Evolutionary conservation across 2,329 filamentous ascomycete genomes (phyloP).

Genomic region (Fusarium penzigii): DNA sequence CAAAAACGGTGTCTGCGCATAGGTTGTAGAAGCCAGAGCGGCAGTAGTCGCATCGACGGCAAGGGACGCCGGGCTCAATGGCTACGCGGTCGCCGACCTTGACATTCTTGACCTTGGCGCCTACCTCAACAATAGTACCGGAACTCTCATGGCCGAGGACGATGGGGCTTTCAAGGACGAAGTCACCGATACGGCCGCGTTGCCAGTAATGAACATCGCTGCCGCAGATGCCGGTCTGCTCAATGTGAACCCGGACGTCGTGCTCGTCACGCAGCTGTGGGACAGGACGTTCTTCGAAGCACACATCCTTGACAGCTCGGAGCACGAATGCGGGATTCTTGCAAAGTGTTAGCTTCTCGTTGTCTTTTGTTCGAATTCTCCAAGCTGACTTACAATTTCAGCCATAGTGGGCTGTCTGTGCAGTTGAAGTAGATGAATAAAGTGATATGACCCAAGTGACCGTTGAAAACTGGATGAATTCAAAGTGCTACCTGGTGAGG

Average conservation of each 20-base stretch:
- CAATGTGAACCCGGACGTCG: slow-evolving; percentile 46
- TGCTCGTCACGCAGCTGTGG: slow-evolving; percentile 40
- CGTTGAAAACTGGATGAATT: too few relatives aligned
- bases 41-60: slow-evolving; percentile 45
- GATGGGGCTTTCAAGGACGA: slow-evolving; percentile 44
- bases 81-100: slow-evolving; percentile 47
- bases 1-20: slow-evolving; percentile 47
- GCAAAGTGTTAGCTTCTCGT: too few relatives aligned
- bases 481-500: too few relatives aligned
- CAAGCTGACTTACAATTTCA: slow-evolving; percentile 11
- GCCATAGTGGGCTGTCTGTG: slow-evolving; percentile 7
- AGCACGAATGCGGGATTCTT: slow-evolving; percentile 51
- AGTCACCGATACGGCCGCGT: slow-evolving; percentile 48
- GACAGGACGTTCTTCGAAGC: slow-evolving; percentile 44
- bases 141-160: slow-evolving; percentile 50
- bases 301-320: slow-evolving; percentile 43
- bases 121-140: slow-evolving; percentile 43
- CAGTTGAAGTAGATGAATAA: background rate
- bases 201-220: slow-evolving; percentile 49
- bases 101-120: slow-evolving; percentile 42
- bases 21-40: slow-evolving; percentile 42
- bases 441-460: slow-evolving; percentile 1
- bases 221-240: slow-evolving; percentile 50
- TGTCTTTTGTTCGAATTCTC: background rate
- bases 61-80: slow-evolving; percentile 50